phyloP scores from a whole-genome alignment of 805 yeast species.

The Kazachstania taianensis region DNA sequence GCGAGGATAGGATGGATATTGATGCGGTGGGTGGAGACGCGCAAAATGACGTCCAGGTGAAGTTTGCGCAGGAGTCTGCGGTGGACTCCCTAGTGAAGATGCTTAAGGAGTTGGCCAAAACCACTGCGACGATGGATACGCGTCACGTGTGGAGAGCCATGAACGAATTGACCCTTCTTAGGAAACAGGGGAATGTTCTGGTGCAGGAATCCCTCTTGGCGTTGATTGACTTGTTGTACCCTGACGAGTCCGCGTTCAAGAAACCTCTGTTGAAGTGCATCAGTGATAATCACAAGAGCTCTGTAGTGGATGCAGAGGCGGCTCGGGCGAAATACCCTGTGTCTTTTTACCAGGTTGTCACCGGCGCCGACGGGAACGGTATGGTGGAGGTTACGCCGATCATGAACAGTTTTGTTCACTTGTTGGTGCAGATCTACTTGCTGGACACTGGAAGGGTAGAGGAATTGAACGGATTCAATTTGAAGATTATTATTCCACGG shows the following conservation, averaged over 20 bases:
- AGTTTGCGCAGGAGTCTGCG: conserved; percentile 25
- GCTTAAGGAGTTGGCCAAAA: conserved; percentile 36
- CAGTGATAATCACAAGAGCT: conserved; percentile 28
- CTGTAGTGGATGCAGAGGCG: conserved; percentile 29
- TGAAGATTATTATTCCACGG: conserved; percentile 37
- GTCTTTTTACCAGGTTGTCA: conserved; percentile 23
- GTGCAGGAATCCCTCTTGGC: conserved; percentile 43
- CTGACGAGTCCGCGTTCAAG: conserved; percentile 37
- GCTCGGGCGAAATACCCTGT: conserved; percentile 26
- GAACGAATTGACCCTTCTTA: conserved; percentile 67
- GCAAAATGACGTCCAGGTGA: conserved; percentile 8
- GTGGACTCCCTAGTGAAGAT: conserved; percentile 28
- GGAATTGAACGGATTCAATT: conserved; percentile 45
- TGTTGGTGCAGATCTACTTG: conserved; percentile 66
- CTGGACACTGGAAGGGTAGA: conserved; percentile 49
- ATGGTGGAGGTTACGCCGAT: conserved; percentile 54
- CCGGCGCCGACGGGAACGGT: conserved; percentile 15
- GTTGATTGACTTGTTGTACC: conserved; percentile 47
- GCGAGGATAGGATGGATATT: conserved; percentile 1
- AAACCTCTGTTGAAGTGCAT: conserved; percentile 34
- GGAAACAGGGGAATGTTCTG: conserved; percentile 40
- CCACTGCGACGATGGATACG: conserved; percentile 69
- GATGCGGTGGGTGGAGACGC: no score
- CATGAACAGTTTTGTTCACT: conserved; percentile 65
- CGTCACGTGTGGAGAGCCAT: conserved; percentile 78